These are phyloP conservation scores for Blastomyces silverae DNA, from an alignment of 2,329 filamentous ascomycete species.

Conservation along the genomic window DNA sequence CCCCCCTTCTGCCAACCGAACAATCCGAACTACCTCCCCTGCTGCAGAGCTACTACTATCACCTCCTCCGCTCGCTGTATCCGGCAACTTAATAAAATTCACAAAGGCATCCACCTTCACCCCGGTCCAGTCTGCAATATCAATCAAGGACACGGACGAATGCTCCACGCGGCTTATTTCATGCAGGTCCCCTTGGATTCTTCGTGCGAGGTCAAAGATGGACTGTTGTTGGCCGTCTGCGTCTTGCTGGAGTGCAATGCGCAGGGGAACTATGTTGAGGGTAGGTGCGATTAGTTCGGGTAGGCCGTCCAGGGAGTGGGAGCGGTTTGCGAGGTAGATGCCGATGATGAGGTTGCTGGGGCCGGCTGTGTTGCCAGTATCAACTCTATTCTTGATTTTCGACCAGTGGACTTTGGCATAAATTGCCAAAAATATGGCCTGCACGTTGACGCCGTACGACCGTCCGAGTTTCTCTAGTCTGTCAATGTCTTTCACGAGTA, in stretches of 20 bases:
- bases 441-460: constrained; percentile 56
- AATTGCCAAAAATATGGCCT: constrained; percentile 67
- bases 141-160: constrained; percentile 57
- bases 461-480: constrained; percentile 42
- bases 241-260: constrained; percentile 39
- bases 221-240: constrained; percentile 20
- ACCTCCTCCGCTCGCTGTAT: constrained; percentile 21
- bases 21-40: constrained; percentile 9
- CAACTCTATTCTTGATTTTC: neutral
- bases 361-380: constrained; percentile 3
- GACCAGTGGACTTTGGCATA: constrained; percentile 44
- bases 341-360: constrained; percentile 56
- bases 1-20: constrained; percentile 11
- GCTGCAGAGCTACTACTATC: neutral
- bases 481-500: constrained; percentile 40
- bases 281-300: constrained; percentile 58
- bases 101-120: constrained; percentile 65
- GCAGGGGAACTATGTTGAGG: constrained; percentile 69
- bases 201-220: constrained; percentile 49
- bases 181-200: constrained; percentile 62
- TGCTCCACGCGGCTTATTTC: constrained; percentile 53
- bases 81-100: constrained; percentile 65
- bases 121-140: constrained; percentile 70
- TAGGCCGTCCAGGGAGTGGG: constrained; percentile 46
- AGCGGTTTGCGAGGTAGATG: constrained; percentile 75